Base-by-base conservation (phyloP, 2,329 filamentous ascomycete genomes). In the Lasiodiplodia sp. region DNA sequence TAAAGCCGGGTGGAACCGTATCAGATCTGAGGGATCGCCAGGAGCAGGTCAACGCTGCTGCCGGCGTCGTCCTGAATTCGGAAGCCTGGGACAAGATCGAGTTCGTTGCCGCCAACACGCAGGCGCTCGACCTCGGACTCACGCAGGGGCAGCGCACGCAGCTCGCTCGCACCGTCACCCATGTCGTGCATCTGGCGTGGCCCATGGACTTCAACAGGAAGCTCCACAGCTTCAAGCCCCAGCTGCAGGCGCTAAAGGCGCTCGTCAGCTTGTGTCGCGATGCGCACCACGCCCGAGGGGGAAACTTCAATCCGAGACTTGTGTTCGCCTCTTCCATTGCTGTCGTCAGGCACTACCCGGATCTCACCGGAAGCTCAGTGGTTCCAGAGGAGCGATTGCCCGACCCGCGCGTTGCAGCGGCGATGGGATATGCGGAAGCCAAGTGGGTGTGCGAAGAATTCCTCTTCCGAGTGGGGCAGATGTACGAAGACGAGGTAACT, bases 401-500 rank as follows among this genome's bases (percentile, higher is more conserved):
- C 1, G 44, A 63, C 44, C 58, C 58, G 7, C 44, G 49, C 40
- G 44, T 51, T 12, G 34, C 58, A 16, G 49, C 58, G 1, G 21
- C 40, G 0, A 63, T 68, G 25, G 68, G 69, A 10, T 71, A 71
- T 47, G 69, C 40, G 1, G 49, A 71, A 8, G 69, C 68, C 8
- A 71, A 71, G 51, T 66, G 37, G 56, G 60, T 65, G 3, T 71
- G 69, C 40, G 69, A 71, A 52, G 31, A 52, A 12, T 66, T 71
- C 49, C 55, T 71, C n/a, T 49, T 38, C 10, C 38, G n/a, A 5
- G 58, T 23, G 7, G 38, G 34, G 5, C 12, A 34, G 38, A 23
- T 25, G 38, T 14, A 16, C 5, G 12, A 16, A 2, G 34, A 31
- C 10, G 31, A 55, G 8, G 40, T 51, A 5, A 8, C 37, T 12